Conservation (phyloP, 2,329 filamentous ascomycete species). For the Zymoseptoria tritici region DNA sequence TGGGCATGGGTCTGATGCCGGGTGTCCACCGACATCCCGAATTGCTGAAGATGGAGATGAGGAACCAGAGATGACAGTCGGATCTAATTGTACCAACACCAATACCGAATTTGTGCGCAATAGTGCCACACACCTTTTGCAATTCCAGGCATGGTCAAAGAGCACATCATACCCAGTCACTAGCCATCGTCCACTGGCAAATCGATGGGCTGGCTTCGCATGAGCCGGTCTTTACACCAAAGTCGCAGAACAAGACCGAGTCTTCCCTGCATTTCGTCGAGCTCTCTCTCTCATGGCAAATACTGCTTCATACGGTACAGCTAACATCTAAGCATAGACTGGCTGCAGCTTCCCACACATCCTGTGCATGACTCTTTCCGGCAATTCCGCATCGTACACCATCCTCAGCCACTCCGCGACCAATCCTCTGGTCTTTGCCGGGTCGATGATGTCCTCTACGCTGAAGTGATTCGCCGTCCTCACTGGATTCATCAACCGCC, state of each 20-base stretch:
- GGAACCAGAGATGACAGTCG: not conserved
- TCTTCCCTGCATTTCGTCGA: not conserved
- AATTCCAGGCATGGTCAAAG: not conserved
- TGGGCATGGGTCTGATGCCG: slow-evolving; percentile 86
- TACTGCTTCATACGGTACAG: not conserved
- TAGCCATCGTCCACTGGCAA: too few relatives aligned
- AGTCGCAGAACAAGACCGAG: not conserved
- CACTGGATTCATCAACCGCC: slow-evolving; percentile 57
- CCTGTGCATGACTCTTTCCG: slow-evolving; percentile 41
- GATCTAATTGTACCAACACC: not conserved
- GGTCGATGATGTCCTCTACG: slow-evolving; percentile 59
- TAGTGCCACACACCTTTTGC: not conserved
- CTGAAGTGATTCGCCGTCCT: slow-evolving; percentile 57
- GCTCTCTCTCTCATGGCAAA: not conserved
- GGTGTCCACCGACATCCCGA: slow-evolving; percentile 86
- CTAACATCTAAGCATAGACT: slow-evolving; percentile 19
- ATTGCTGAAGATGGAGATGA: slow-evolving; percentile 43
- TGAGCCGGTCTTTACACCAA: not conserved
- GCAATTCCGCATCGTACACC: slow-evolving; percentile 49
- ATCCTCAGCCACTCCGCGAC: slow-evolving; percentile 50
- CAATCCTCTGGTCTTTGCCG: slow-evolving; percentile 49
- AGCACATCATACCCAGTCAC: too few relatives aligned
- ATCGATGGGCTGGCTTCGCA: not conserved
- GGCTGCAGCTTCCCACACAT: slow-evolving; percentile 27
- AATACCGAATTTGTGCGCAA: not conserved